Evolutionary conservation across 2,329 filamentous ascomycete species (phyloP), one percentile per base, ranked within the genome.

Genomic region (Zopfia rhizophila): DNA sequence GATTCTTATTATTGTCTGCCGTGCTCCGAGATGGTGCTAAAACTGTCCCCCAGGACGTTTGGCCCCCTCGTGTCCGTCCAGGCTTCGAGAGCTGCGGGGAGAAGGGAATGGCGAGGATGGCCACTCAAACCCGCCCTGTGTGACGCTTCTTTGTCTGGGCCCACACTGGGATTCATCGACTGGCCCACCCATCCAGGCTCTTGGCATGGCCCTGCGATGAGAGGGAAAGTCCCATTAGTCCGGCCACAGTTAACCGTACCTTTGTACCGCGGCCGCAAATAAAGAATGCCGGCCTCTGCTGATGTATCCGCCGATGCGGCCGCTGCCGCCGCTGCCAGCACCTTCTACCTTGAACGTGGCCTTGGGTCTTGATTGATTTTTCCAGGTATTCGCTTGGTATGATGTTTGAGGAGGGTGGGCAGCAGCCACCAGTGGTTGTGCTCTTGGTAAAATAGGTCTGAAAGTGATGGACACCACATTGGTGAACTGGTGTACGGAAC

Each of bases 41-140:
- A 31, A 8, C 7, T 7, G 17, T 7, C 13, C 7, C 29, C 29
- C 29, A 14, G 7, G 29, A 14, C 7, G 29, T 16, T 31, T 7
- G 29, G 13, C 17, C 61, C 59, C 62, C 62, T 66, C 63, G 57
- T 55, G 51, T 51, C 51, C 33, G 32, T 45, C 27, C 43, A 35
- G 38, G 33, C 29, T 27, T 8, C 18, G 16, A 35, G n/a, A 27
- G 53, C 60, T 60, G 63, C 63, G 63, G 62, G 63, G 61, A 63
- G 59, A 65, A 56, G 65, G 63, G 36, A 60, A 62, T 62, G 66
- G 66, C 61, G 63, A 66, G 32, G 24, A 52, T 46, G 32, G 35
- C 40, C 11, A 7, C 18, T 28, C 22, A 39, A 13, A 11, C 30
- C n/a, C n/a, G n/a, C n/a, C n/a, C n/a, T n/a, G n/a, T 48, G 37